phyloP scores from a whole-genome alignment of 805 yeast genomes.

The Wickerhamomyces canadensis region DNA sequence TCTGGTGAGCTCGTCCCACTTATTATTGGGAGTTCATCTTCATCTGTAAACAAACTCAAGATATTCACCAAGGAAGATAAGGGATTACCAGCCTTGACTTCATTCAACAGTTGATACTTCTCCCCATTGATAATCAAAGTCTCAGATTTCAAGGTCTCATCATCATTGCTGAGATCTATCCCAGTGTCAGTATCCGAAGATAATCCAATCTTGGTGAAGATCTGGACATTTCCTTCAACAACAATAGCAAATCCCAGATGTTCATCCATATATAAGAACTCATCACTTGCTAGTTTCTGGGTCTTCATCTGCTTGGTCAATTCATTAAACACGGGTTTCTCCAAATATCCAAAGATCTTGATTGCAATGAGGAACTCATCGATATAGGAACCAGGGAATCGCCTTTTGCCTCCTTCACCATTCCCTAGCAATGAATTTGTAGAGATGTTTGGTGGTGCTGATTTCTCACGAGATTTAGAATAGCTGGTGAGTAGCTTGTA shows the following conservation, averaged over 20 bases:
- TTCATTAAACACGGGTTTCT: slow-evolving; percentile 86
- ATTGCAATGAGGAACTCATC: slow-evolving; percentile 90
- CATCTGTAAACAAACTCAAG: slow-evolving; percentile 62
- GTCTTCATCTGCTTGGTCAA: slow-evolving; percentile 89
- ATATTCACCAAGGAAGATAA: slow-evolving; percentile 79
- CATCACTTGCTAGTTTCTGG: slow-evolving; percentile 72
- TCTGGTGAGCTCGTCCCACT: neutral
- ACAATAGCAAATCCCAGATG: slow-evolving; percentile 85
- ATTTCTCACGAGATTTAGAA: slow-evolving; percentile 46
- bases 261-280: slow-evolving; percentile 66
- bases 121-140: slow-evolving; percentile 47
- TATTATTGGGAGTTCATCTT: slow-evolving; percentile 16
- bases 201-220: slow-evolving; percentile 51
- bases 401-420: slow-evolving; percentile 34
- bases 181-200: slow-evolving; percentile 10
- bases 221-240: slow-evolving; percentile 85
- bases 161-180: slow-evolving; percentile 8
- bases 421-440: neutral
- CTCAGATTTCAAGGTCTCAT: slow-evolving; percentile 22
- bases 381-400: slow-evolving; percentile 57
- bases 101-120: slow-evolving; percentile 70
- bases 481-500: slow-evolving; percentile 61
- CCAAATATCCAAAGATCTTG: slow-evolving; percentile 90
- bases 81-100: slow-evolving; percentile 79
- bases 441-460: slow-evolving; percentile 24